Evolutionary conservation across 352 stramenopile species (phyloP), one percentile per base, ranked within the genome.

Genomic region (Phytophthora sp.): DNA sequence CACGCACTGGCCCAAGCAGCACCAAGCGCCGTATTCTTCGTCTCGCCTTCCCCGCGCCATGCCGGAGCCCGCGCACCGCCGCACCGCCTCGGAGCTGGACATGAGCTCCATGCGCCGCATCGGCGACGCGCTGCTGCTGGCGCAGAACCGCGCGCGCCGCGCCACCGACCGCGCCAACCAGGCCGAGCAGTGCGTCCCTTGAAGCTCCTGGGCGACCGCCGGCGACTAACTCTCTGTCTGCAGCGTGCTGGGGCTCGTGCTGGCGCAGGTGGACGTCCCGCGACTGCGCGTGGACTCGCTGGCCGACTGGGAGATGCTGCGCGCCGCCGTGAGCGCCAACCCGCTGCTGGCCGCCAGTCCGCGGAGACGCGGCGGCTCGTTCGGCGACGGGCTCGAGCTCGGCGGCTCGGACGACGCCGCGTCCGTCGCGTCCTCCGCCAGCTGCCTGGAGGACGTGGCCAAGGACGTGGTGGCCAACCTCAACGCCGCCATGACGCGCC

Each of bases 61-160:
- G 59, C 35, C 21, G 10, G 60, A 64, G 43, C 48, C 69, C 4
- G 26, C 66, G 8, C 62, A 71, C 39, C 79, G 62, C 41, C 77
- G 69, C 63, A 73, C 72, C 17, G 38, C 69, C 50, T 83, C 78
- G 24, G 76, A 84, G 62, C 66, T 82, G 20, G 82, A 86, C 54
- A 82, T 87, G 58, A 72, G 38, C 54, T 79, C 78, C 39, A 71
- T 89, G 63, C 78, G 82, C 30, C 77, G 82, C 56, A 78, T 92
- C 48, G 75, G 82, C 45, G 82, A 92, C 43, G 82, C 82, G 20
- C 74, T 92, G 41, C 64, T 92, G 18, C 70, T 92, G 5, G 82
- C 82, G 17, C 82, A 92, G 61, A 92, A 87, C 57, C 80, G 82
- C 58, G 82, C 82, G 8, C 72, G 82, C 0, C 53, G 69, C 15